Evolutionary conservation across 768 basidiomycete genomes (phyloP).

Genomic region (Leccinellum rugosiceps): DNA sequence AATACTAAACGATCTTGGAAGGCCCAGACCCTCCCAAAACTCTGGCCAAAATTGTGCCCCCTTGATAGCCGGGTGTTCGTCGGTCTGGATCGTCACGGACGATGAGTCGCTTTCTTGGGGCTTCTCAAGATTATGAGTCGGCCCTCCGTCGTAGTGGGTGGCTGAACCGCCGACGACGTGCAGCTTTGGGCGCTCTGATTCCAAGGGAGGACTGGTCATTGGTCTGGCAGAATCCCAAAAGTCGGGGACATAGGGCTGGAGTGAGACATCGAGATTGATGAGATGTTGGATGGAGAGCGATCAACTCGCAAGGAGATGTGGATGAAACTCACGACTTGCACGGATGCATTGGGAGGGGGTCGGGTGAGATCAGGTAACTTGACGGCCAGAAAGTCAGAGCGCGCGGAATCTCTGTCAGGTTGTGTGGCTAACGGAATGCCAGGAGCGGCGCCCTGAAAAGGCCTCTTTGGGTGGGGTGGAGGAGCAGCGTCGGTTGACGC

Average conservation of each 20-base stretch:
- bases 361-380: slow-evolving; percentile 55
- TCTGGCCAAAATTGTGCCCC: slow-evolving; percentile 30
- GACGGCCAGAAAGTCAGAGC: slow-evolving; percentile 43
- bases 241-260: slow-evolving; percentile 58
- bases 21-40: slow-evolving; percentile 35
- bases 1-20: slow-evolving; percentile 32
- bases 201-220: slow-evolving; percentile 28
- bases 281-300: slow-evolving; percentile 1
- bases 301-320: slow-evolving; percentile 3
- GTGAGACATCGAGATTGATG: slow-evolving; percentile 1
- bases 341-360: slow-evolving; percentile 39
- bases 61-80: slow-evolving; percentile 14
- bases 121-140: slow-evolving; percentile 39
- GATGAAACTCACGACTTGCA: slow-evolving; percentile 54
- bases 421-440: slow-evolving; percentile 41
- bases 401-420: slow-evolving; percentile 7
- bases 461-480: slow-evolving; percentile 19
- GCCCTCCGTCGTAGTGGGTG: slow-evolving; percentile 48
- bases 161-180: slow-evolving; percentile 46
- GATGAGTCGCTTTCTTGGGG: slow-evolving; percentile 6
- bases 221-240: slow-evolving; percentile 51
- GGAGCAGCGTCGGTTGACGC: slow-evolving; percentile 23
- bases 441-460: slow-evolving; percentile 34
- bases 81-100: slow-evolving; percentile 1
- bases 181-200: slow-evolving; percentile 42